Conservation (phyloP, 2,329 filamentous ascomycete species). For the Pestalotiopsis sp. region DNA sequence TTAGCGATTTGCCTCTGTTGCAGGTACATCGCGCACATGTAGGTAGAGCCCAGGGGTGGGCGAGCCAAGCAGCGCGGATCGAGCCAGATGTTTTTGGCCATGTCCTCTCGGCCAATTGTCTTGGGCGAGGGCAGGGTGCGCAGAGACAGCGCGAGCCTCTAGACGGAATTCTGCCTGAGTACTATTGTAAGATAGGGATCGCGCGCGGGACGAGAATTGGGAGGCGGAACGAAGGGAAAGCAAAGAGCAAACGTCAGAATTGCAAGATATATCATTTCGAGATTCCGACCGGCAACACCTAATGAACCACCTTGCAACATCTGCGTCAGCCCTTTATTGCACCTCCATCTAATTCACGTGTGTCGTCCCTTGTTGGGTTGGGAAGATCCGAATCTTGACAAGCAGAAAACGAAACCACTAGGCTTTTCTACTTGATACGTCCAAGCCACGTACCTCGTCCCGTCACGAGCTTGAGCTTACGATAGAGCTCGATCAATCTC, state of each 20-base stretch:
- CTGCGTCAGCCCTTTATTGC: background rate
- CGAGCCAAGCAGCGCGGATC: background rate
- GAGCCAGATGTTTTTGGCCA: conserved; percentile 7
- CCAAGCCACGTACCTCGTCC: background rate
- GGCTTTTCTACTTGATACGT: conserved; percentile 9
- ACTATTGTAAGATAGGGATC: background rate
- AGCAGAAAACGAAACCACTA: conserved; percentile 3
- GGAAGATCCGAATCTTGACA: background rate
- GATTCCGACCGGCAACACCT: background rate
- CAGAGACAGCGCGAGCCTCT: conserved; percentile 8
- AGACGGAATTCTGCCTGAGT: conserved; percentile 8
- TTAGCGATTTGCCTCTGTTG: background rate
- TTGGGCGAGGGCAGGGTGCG: background rate
- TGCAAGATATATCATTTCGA: conserved; percentile 10
- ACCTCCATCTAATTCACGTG: conserved; percentile 5
- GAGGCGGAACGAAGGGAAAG: conserved; percentile 4
- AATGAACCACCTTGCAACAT: background rate
- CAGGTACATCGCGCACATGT: conserved; percentile 6
- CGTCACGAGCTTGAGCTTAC: conserved; percentile 13
- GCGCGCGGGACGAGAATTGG: background rate
- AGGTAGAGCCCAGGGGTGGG: conserved; percentile 15
- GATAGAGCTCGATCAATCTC: conserved; percentile 5
- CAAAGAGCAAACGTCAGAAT: background rate
- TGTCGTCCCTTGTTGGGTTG: conserved; percentile 3
- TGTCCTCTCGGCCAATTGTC: conserved; percentile 13